Conservation (phyloP, 1,284 basidiomycete genomes). For the Sparassis latifolia region DNA sequence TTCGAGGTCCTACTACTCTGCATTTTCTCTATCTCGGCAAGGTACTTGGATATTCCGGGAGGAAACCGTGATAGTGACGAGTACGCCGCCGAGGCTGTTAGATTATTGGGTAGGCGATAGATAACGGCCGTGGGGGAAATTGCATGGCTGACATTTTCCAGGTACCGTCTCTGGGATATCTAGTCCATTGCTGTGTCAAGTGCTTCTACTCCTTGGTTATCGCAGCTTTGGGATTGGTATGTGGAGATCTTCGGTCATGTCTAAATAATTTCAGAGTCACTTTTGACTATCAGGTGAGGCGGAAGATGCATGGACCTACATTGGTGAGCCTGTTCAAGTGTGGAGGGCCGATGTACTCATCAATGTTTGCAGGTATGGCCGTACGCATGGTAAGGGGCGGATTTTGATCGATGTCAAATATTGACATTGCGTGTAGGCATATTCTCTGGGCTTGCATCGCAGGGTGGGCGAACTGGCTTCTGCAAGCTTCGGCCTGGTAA, state of each 20-base stretch:
- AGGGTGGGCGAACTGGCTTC: neutral
- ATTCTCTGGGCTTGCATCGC: slow-evolving; percentile 5
- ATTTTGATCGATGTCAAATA: too few relatives aligned
- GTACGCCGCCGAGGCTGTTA: slow-evolving; percentile 4
- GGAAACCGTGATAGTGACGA: neutral
- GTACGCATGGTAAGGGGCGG: slow-evolving; percentile 5
- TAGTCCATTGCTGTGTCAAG: slow-evolving; percentile 5
- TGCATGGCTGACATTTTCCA: neutral
- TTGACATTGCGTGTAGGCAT: neutral
- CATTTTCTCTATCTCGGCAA: slow-evolving; percentile 1
- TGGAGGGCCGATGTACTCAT: neutral
- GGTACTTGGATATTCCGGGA: neutral
- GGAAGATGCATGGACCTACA: slow-evolving; percentile 6
- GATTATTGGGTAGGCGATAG: slow-evolving; percentile 2
- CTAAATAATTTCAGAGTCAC: neutral
- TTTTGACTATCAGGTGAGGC: neutral
- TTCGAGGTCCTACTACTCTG: slow-evolving; percentile 5
- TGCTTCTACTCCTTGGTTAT: slow-evolving; percentile 6
- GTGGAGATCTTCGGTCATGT: neutral
- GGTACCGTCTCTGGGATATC: neutral
- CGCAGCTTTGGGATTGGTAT: slow-evolving; percentile 5
- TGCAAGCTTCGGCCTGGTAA: neutral
- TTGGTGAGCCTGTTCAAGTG: neutral
- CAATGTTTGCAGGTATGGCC: slow-evolving; percentile 1
- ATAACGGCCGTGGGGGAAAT: too few relatives aligned